These are phyloP conservation scores for Kalmanozyma brasiliensis DNA, from an alignment of 1,284 basidiomycete genomes.

Conservation along the genomic window DNA sequence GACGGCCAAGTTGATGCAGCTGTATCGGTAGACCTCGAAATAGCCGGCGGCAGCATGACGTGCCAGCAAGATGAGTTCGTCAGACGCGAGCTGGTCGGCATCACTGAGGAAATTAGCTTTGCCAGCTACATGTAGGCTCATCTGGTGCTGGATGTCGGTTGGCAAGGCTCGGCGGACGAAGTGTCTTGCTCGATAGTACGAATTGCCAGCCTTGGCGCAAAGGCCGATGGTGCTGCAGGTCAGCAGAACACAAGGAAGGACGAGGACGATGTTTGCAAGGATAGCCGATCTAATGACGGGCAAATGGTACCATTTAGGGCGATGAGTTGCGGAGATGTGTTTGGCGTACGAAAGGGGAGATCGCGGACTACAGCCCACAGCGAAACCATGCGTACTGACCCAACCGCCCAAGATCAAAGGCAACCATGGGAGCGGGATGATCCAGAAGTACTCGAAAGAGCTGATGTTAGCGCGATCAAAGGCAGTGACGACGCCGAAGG, in stretches of 20 bases:
- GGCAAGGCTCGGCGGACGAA: not conserved
- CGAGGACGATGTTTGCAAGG: conserved; percentile 2
- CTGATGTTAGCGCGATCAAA: not conserved
- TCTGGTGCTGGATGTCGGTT: not conserved
- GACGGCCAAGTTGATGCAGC: conserved; percentile 12
- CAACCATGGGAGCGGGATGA: conserved; percentile 9
- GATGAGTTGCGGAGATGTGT: not conserved
- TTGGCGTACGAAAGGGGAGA: conserved; percentile 1
- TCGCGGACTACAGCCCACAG: not conserved
- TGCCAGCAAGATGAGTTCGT: conserved; percentile 9
- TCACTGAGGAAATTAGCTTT: not conserved
- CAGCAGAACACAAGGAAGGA: conserved; percentile 7
- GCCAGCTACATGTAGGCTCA: not conserved
- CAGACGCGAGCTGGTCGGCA: not conserved
- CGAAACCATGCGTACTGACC: conserved; percentile 4
- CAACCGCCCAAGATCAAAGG: not conserved
- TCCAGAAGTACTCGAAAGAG: conserved; percentile 7
- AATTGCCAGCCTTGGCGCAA: not conserved
- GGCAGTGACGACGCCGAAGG: not conserved
- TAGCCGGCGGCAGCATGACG: conserved; percentile 1
- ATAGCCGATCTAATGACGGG: conserved; percentile 1
- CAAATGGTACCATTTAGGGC: conserved; percentile 3
- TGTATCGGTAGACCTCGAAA: conserved; percentile 10
- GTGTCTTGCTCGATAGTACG: conserved; percentile 6
- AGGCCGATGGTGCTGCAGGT: not conserved